Evolutionary conservation across 108 stramenopile species (phyloP).

Genomic region (Cylindrotheca fusiformis): DNA sequence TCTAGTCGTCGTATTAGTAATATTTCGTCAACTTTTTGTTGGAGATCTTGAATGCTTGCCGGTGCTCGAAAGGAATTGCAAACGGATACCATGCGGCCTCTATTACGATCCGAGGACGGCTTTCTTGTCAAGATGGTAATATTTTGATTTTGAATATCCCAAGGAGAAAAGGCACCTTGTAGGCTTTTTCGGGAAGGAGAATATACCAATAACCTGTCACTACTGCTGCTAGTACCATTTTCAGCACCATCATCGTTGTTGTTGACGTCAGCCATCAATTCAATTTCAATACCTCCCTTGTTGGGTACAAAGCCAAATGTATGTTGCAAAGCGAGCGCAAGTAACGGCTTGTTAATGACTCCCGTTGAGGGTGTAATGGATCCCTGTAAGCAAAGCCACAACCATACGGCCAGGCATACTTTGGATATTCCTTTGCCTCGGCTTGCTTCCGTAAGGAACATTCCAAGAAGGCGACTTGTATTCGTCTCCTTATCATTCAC

Average conservation of each 20-base stretch:
- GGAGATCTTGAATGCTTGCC: not conserved
- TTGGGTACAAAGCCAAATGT: conserved; percentile 30
- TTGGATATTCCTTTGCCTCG: conserved; percentile 38
- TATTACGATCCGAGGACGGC: not conserved
- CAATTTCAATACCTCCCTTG: conserved; percentile 19
- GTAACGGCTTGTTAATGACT: conserved; percentile 43
- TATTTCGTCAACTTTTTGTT: conserved; percentile 9
- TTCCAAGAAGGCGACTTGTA: conserved; percentile 32
- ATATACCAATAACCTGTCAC: conserved; percentile 13
- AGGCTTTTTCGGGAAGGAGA: conserved; percentile 22
- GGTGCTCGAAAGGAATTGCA: conserved; percentile 15
- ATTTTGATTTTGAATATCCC: conserved; percentile 32
- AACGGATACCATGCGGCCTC: conserved; percentile 26
- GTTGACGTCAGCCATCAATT: conserved; percentile 17
- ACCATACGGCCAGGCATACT: conserved; percentile 37
- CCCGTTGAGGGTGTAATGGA: conserved; percentile 33
- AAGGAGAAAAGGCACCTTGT: conserved; percentile 33
- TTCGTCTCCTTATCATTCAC: conserved; percentile 8
- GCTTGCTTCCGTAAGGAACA: conserved; percentile 17
- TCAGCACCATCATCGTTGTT: not conserved
- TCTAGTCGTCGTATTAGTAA: no score
- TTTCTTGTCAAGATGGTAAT: conserved; percentile 18
- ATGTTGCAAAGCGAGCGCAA: conserved; percentile 39
- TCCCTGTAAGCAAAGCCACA: conserved; percentile 31
- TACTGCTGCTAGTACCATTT: not conserved